Percentiles rank a stretch among this genome's conserved stretches.
Conservation (phyloP, 2,329 filamentous ascomycete species). For the Ascosphaera acerosa region DNA sequence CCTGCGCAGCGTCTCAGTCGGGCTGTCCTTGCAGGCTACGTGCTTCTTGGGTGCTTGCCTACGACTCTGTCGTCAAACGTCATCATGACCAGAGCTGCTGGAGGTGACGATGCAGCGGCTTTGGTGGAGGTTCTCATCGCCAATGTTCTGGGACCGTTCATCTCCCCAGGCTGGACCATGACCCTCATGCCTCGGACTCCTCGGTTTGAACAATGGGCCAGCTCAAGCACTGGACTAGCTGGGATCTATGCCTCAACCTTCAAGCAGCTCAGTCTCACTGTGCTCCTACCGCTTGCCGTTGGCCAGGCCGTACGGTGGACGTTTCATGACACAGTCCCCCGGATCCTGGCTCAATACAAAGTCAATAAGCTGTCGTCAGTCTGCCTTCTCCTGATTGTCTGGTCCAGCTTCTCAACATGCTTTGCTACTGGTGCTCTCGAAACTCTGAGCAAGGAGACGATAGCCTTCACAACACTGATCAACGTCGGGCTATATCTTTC, state of each 20-base stretch:
- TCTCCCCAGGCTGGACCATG: slow-evolving; percentile 38
- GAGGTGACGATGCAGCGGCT: slow-evolving; percentile 39
- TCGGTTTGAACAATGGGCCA: slow-evolving; percentile 15
- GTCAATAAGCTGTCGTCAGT: slow-evolving; percentile 21
- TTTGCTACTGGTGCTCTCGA: slow-evolving; percentile 39
- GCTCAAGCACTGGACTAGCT: slow-evolving; percentile 27
- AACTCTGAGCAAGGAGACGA: slow-evolving; percentile 30
- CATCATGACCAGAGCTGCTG: slow-evolving; percentile 43
- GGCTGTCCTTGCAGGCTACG: slow-evolving; percentile 39
- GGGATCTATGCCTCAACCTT: slow-evolving; percentile 41
- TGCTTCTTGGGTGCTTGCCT: slow-evolving; percentile 40
- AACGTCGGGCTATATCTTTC: slow-evolving; percentile 39
- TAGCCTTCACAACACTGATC: slow-evolving; percentile 42
- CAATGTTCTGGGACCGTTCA: slow-evolving; percentile 41
- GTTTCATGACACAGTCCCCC: slow-evolving; percentile 21
- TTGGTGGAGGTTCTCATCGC: slow-evolving; percentile 45
- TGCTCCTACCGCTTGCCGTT: slow-evolving; percentile 35
- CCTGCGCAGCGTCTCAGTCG: slow-evolving; percentile 28
- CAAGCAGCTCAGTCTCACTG: slow-evolving; percentile 40
- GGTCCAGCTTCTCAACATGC: slow-evolving; percentile 23
- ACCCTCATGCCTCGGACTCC: slow-evolving; percentile 23
- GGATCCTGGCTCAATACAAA: slow-evolving; percentile 27
- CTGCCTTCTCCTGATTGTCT: slow-evolving; percentile 26
- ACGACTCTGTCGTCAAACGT: slow-evolving; percentile 51
- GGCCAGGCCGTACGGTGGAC: slow-evolving; percentile 34